Base-by-base conservation (phyloP, 441 rosid genomes). In the Omphalea diandra region DNA sequence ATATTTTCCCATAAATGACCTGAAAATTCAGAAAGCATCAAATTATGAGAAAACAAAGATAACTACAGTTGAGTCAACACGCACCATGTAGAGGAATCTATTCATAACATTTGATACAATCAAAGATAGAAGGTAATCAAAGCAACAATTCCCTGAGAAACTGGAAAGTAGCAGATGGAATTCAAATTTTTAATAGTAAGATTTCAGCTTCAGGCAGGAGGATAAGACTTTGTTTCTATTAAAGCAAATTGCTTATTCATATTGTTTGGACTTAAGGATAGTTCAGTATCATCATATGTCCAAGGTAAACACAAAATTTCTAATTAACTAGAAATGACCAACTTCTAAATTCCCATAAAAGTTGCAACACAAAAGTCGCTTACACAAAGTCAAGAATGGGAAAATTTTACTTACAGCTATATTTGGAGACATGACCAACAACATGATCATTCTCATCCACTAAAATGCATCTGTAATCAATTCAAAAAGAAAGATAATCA, bases 1-100 rank as follows among this genome's bases (percentile, higher is more conserved):
- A 94, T 89, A 72, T 94, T 94, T 81, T 94, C 98, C 99, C 91
- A 87, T 83, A 94, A 76, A 81, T 94, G 98, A 84, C 99, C 98
- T 94, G 85, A 72, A 72, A 50, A 73, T 79, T 69, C 47, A 40
- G 27, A 63, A 75, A 56, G 47, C 59, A 49, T 44, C 18, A 44
- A 22, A 61, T 18, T 15, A 49, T 20, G 26, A 32, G 41, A 22
- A 60, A 68, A 20, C 15, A 3, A 43, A 62, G 9, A 40, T 15
- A 22, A 26, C 1, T 1, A 32, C 5, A 31, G 35, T 56, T 68
- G 5, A 20, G 4, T n/a, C 46, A 27, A 9, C 14, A 8, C 31
- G 33, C 26, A 26, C 17, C 4, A 22, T 20, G 47, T n/a, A 35
- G 6, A 49, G 3, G 26, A n/a, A 49, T 49, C 26, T 49, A 49